Percentiles rank a stretch among this genome's conserved stretches.
phyloP scores from a whole-genome alignment of 164 flowering plant genomes.

The Liquidambar formosana region DNA sequence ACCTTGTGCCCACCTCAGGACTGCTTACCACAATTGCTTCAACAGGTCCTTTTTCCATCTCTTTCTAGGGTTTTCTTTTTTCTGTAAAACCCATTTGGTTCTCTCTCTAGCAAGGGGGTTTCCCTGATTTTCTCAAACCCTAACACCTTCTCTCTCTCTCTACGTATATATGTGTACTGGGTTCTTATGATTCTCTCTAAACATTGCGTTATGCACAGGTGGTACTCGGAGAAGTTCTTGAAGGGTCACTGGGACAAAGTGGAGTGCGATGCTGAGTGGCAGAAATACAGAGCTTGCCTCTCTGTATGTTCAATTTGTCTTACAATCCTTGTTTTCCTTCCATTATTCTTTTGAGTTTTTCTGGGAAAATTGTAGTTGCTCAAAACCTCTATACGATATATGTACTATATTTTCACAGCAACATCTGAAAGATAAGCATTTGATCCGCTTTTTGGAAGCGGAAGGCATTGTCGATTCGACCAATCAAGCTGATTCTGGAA shows the following conservation, averaged over 20 bases:
- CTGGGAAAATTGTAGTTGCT: not conserved
- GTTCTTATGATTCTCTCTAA: conserved; percentile 5
- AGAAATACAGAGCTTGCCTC: conserved; percentile 81
- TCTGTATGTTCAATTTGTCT: conserved; percentile 41
- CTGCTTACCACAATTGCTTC: conserved; percentile 83
- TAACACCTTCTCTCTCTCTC: too few species aligned
- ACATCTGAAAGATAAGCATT: too few species aligned
- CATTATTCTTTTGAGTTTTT: not conserved
- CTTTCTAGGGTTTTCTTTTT: not conserved
- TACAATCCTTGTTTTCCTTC: not conserved
- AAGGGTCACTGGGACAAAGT: conserved; percentile 88
- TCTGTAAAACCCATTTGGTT: not conserved
- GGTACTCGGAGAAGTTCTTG: too few species aligned
- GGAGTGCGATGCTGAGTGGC: too few species aligned
- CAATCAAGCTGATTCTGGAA: conserved; percentile 26
- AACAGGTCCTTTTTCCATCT: conserved; percentile 43
- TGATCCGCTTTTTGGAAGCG: conserved; percentile 65
- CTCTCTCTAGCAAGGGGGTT: not conserved
- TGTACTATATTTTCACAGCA: not conserved
- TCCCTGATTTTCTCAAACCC: not conserved
- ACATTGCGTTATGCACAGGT: conserved; percentile 57
- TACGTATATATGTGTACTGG: not conserved
- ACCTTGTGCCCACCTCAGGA: conserved; percentile 76
- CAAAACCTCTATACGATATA: not conserved
- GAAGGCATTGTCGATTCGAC: conserved; percentile 32